Base-by-base conservation (phyloP, 169 alveolate genomes). In the Cryptosporidium sp. region DNA sequence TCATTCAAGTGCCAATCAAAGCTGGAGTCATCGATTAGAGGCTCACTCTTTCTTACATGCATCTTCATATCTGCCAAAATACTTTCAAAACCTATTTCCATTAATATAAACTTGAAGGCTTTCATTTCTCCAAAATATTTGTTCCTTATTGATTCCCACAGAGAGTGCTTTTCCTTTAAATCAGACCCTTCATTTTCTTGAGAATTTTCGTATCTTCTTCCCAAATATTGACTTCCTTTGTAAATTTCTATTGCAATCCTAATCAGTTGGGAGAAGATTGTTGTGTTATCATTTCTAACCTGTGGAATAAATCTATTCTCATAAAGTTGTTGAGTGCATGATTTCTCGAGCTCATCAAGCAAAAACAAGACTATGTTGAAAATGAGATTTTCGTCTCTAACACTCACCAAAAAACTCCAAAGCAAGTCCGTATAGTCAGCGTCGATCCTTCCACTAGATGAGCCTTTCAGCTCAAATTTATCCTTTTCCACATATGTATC, bases 41-140 rank as follows among this genome's bases (percentile, higher is more conserved):
- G 89, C 21, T 80, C 80, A 23, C 52, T 18, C n/a, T 48, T 80
- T 29, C 39, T 80, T 6, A 80, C 62, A 9, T 58, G 37, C 23
- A 67, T n/a, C 18, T 80, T 80, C 59, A 80, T 80, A 65, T 80
- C 80, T 8, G 59, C 50, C 7, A 65, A 62, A 23, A 80, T 59
- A 39, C 74, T 18, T 33, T 80, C 89, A 59, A 80, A 62, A 21
- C 89, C 89, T 59, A 80, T 80, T 48, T 80, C 75, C 33, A 80
- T 59, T n/a, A 80, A 16, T 18, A 43, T 70, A 59, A 37, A 52
- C 23, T n/a, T 73, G 1, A 73, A 59, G 31, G 29, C n/a, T 39
- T 16, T 41, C n/a, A 35, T 33, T 26, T 61, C 51, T 16, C 52
- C 75, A 65, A 80, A 80, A 62, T 80, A 67, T n/a, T 80, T 73